Conservation (phyloP, 108 stramenopile genomes). For the Cyclotella choctawhatcheeana region DNA sequence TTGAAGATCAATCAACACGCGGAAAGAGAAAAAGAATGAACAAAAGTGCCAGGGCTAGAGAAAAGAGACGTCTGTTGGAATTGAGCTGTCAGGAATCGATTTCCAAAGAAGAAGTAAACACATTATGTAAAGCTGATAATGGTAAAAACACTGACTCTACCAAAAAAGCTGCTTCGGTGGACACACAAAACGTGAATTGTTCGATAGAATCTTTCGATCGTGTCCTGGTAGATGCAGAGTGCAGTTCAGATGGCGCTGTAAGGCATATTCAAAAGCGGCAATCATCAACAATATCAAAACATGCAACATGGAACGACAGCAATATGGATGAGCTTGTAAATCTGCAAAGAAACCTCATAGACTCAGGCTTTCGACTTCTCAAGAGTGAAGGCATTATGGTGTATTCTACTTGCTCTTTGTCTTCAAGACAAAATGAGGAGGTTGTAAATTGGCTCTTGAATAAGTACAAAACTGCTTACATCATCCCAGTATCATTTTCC, state of each 20-base stretch:
- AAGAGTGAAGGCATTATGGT: constrained; percentile 84
- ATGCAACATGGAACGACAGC: constrained; percentile 32
- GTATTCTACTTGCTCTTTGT: constrained; percentile 93
- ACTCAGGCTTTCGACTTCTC: constrained; percentile 78
- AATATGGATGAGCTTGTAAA: constrained; percentile 70
- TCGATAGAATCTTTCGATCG: constrained; percentile 66
- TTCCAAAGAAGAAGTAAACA: neutral
- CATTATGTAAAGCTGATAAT: neutral
- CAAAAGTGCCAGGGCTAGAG: constrained; percentile 84
- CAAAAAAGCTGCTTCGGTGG: neutral
- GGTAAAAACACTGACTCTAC: neutral
- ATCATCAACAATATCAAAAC: constrained; percentile 11
- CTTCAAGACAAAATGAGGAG: constrained; percentile 86
- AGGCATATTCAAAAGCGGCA: constrained; percentile 65
- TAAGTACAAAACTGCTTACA: constrained; percentile 43
- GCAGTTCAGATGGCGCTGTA: constrained; percentile 92
- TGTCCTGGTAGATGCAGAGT: constrained; percentile 95
- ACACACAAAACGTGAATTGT: no score
- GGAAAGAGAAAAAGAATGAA: constrained; percentile 84
- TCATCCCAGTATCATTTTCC: constrained; percentile 65
- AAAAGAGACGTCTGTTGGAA: constrained; percentile 63
- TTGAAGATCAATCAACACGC: constrained; percentile 46
- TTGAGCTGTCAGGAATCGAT: constrained; percentile 20
- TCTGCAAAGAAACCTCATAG: constrained; percentile 77
- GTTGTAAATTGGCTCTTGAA: constrained; percentile 84